A percentile compares a stretch with the other conserved stretches of the same genome.
Evolutionary conservation across 2,329 filamentous ascomycete genomes (phyloP).

Genomic region (Botrytis squamosa): DNA sequence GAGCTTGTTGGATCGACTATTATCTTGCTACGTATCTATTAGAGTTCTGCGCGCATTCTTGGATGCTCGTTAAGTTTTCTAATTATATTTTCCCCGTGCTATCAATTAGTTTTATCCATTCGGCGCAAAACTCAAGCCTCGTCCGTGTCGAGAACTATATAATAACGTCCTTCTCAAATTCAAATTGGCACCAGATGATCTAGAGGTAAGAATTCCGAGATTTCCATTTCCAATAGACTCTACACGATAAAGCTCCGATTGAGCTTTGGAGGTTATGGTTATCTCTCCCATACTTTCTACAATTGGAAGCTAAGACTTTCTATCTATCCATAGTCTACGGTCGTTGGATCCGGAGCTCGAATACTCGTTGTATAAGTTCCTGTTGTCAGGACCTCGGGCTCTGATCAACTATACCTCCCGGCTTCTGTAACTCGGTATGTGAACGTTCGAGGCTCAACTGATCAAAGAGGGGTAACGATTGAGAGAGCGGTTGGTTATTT

Average conservation of each 20-base stretch:
- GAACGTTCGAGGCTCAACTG: neutral
- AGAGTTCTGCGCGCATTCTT: neutral
- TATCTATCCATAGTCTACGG: no score
- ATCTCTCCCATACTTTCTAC: neutral
- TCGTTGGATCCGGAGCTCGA: neutral
- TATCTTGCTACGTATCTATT: neutral
- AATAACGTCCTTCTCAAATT: neutral
- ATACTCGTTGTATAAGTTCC: neutral
- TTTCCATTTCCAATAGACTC: neutral
- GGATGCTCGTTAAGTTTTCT: neutral
- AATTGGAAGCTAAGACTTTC: neutral
- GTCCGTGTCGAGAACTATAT: neutral
- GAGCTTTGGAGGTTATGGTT: neutral
- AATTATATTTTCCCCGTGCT: neutral
- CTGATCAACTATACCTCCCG: neutral
- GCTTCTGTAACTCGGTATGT: neutral
- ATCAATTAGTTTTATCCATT: neutral
- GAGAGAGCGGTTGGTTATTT: neutral
- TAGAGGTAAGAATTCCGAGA: neutral
- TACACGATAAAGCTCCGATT: neutral
- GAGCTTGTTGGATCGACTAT: neutral
- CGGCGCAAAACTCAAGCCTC: neutral
- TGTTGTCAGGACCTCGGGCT: neutral
- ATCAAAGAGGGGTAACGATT: neutral
- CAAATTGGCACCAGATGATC: neutral